Base-by-base conservation (phyloP, 371 early-diverging fungal genomes). In the Mucor sp. region DNA sequence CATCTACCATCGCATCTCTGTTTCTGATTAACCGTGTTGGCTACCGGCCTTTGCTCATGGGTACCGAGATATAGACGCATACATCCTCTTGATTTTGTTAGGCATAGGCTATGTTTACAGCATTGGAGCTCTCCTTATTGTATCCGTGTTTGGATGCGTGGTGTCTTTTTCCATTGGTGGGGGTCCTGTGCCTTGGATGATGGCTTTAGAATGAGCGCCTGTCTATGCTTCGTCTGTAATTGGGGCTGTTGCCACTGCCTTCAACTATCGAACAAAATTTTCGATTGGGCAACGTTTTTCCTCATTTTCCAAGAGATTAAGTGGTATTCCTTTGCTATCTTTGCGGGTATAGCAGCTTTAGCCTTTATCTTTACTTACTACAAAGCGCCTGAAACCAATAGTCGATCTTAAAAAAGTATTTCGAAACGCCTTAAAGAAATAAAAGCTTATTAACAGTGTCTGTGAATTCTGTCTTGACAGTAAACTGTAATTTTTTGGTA, bases 111-210 rank as follows among this genome's bases (percentile, higher is more conserved):
- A 85, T 1, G 79, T 77, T 12, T 77, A 67, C 55, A 67, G 77
- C 12, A 58, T 84, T 19, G 77, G 79, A 5, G 65, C 77, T 8
- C 68, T 91, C 32, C 83, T 92, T 6, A 87, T 86, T 11, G 82
- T 86, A 0, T 81, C 88, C 56, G 81, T 93, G 44, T 86, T 91
- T 69, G 59, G 90, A 30, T 95, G 91, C 78, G 87, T 92, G 6
- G 87, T 88, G 7, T 81, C 84, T 43, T 96, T 92, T 79, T 91
- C 92, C 28, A 72, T 95, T 33, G 98, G 94, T 4, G 72, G 94
- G 8, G 92, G 94, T 15, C 89, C 90, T 0, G 90, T 94, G 58
- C 91, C 94, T 9, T 94, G 94, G 91, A 70, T 91, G 61, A 70
- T 91, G 21, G 84, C 85, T 4, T 84, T 89, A 1, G 92, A 93